Evolutionary conservation across 148 eudicot genomes (phyloP).

Genomic region (Vaccinium macrocarpon): DNA sequence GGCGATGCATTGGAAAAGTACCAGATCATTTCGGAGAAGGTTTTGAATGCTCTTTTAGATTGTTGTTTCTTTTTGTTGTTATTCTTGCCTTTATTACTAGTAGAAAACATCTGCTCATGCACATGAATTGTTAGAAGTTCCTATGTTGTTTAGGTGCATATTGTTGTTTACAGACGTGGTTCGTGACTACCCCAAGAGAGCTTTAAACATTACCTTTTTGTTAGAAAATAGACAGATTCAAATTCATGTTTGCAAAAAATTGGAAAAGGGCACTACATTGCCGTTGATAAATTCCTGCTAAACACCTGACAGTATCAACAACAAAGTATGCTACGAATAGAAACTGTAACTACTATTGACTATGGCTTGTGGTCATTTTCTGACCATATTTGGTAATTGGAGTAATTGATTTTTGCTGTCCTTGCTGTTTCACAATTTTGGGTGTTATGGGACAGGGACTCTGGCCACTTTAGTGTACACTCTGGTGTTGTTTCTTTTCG

Average conservation of each 20-base stretch:
- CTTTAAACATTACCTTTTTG: background rate
- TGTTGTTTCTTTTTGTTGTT: background rate
- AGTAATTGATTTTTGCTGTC: background rate
- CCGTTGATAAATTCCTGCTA: slow-evolving; percentile 2
- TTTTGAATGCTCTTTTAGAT: slow-evolving; percentile 15
- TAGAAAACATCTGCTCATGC: background rate
- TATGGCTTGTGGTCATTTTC: background rate
- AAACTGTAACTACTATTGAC: background rate
- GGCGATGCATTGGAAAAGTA: slow-evolving; percentile 92
- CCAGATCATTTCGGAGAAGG: slow-evolving; percentile 79
- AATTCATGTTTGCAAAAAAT: background rate
- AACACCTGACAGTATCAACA: background rate
- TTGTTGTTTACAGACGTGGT: background rate
- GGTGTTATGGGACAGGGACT: background rate
- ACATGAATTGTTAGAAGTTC: background rate
- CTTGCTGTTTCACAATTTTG: background rate
- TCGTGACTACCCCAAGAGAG: background rate
- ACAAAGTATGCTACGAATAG: background rate
- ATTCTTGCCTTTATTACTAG: background rate
- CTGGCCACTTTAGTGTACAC: background rate
- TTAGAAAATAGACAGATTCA: background rate
- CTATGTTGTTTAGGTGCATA: background rate
- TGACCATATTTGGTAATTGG: background rate
- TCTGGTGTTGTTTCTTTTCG: background rate
- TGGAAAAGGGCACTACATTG: background rate